phyloP scores from a whole-genome alignment of 2,329 filamentous ascomycete species.

The Onygena corvina region DNA sequence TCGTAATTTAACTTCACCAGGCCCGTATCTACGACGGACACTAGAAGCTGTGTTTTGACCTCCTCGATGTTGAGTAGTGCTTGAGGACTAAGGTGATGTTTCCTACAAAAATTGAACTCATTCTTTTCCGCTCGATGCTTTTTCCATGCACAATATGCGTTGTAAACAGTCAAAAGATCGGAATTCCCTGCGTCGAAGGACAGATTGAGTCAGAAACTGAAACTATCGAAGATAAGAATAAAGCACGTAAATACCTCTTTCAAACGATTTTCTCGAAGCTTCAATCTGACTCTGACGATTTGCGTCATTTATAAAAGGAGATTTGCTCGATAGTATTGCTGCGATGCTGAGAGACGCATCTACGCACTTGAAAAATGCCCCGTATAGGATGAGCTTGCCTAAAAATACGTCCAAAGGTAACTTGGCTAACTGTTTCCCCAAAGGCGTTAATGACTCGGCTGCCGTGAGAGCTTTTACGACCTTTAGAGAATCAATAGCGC shows the following conservation, averaged over 20 bases:
- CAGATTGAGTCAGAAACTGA: neutral
- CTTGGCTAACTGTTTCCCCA: constrained; percentile 76
- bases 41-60: constrained; percentile 79
- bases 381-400: constrained; percentile 81
- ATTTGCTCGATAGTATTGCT: constrained; percentile 87
- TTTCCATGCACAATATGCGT: constrained; percentile 85
- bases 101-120: constrained; percentile 83
- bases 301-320: constrained; percentile 79
- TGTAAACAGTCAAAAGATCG: constrained; percentile 83
- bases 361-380: constrained; percentile 76
- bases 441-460: constrained; percentile 69
- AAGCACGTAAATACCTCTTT: constrained; percentile 41
- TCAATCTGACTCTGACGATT: constrained; percentile 74
- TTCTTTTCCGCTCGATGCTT: constrained; percentile 61
- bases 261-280: constrained; percentile 64
- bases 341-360: constrained; percentile 87
- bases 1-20: constrained; percentile 63
- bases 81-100: constrained; percentile 85
- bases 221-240: neutral
- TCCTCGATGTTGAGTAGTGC: constrained; percentile 89
- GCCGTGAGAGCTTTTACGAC: constrained; percentile 82
- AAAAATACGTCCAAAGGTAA: constrained; percentile 88
- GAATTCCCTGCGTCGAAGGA: constrained; percentile 53
- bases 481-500: constrained; percentile 82
- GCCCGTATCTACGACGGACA: constrained; percentile 72